These are phyloP conservation scores for Lentinus tigrinus DNA, from an alignment of 768 basidiomycete genomes.

Conservation along the genomic window DNA sequence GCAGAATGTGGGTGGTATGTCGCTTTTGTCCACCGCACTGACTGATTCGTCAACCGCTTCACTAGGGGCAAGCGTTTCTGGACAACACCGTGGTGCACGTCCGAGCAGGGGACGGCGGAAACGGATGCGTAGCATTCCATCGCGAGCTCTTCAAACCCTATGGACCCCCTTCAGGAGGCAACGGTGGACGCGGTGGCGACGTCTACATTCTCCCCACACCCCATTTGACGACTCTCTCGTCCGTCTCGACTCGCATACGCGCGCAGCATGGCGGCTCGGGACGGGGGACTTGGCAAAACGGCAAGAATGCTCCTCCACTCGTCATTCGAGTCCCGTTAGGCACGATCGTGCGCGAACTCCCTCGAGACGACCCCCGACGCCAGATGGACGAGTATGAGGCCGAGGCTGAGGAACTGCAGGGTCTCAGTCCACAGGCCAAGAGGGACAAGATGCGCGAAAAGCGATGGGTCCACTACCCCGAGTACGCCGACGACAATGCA, in stretches of 20 bases:
- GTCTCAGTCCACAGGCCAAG: slow-evolving; percentile 46
- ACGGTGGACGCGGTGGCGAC: slow-evolving; percentile 86
- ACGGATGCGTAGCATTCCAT: slow-evolving; percentile 92
- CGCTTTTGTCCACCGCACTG: background rate
- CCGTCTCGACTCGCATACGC: slow-evolving; percentile 64
- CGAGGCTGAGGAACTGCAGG: slow-evolving; percentile 58
- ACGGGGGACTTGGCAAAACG: slow-evolving; percentile 85
- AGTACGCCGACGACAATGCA: slow-evolving; percentile 58
- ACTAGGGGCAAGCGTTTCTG: slow-evolving; percentile 73
- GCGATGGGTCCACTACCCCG: slow-evolving; percentile 83
- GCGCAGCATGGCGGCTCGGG: slow-evolving; percentile 72
- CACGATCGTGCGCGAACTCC: slow-evolving; percentile 81
- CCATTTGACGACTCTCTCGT: slow-evolving; percentile 73
- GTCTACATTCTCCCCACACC: slow-evolving; percentile 83
- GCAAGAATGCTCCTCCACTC: slow-evolving; percentile 67
- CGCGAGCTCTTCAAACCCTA: slow-evolving; percentile 82
- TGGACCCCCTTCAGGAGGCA: slow-evolving; percentile 92
- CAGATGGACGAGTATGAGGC: slow-evolving; percentile 71
- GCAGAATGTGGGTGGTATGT: slow-evolving; percentile 51
- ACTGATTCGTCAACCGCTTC: background rate
- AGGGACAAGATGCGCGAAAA: slow-evolving; percentile 59
- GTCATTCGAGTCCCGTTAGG: slow-evolving; percentile 86
- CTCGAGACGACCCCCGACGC: slow-evolving; percentile 62
- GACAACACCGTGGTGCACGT: slow-evolving; percentile 82
- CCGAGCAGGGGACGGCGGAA: slow-evolving; percentile 83